Percentiles rank a stretch among this genome's conserved stretches.
These are phyloP conservation scores for Candida andamanensis DNA, from an alignment of 805 yeast genomes.

Conservation along the genomic window DNA sequence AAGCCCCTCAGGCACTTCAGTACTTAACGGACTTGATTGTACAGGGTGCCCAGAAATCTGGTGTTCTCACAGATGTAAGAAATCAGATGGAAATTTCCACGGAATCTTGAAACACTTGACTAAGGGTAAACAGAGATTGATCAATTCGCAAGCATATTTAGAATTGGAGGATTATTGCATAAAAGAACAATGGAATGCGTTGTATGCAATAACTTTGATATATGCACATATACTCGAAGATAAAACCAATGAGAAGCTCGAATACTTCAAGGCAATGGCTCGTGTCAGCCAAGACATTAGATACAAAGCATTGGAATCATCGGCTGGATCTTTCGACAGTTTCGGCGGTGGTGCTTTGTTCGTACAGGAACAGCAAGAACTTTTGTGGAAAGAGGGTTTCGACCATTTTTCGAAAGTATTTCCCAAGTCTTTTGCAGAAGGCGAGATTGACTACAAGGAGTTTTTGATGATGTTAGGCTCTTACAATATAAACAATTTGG, in stretches of 20 bases:
- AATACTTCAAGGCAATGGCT: constrained; percentile 62
- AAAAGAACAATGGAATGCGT: constrained; percentile 63
- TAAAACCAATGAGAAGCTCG: constrained; percentile 31
- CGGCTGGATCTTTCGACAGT: constrained; percentile 49
- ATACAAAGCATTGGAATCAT: constrained; percentile 53
- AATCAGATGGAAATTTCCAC: constrained; percentile 46
- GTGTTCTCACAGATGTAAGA: constrained; percentile 65
- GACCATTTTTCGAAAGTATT: constrained; percentile 47
- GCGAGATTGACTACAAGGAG: constrained; percentile 41
- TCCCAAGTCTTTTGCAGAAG: constrained; percentile 20
- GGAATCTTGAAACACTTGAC: constrained; percentile 51
- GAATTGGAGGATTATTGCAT: constrained; percentile 57
- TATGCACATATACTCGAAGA: constrained; percentile 44
- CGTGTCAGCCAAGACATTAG: constrained; percentile 63
- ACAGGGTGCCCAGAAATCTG: constrained; percentile 59
- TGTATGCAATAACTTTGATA: constrained; percentile 58
- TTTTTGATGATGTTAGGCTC: constrained; percentile 63
- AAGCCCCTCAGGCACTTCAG: constrained; percentile 18
- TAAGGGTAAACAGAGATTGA: constrained; percentile 28
- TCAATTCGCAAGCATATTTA: constrained; percentile 47
- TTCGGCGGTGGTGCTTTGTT: constrained; percentile 50
- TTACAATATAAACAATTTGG: constrained; percentile 68
- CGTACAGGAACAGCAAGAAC: constrained; percentile 51
- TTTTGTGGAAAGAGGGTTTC: constrained; percentile 57
- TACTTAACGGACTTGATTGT: constrained; percentile 57